These are phyloP conservation scores for Aureobasidium sp. DNA, from an alignment of 2,329 filamentous ascomycete genomes.

Conservation along the genomic window DNA sequence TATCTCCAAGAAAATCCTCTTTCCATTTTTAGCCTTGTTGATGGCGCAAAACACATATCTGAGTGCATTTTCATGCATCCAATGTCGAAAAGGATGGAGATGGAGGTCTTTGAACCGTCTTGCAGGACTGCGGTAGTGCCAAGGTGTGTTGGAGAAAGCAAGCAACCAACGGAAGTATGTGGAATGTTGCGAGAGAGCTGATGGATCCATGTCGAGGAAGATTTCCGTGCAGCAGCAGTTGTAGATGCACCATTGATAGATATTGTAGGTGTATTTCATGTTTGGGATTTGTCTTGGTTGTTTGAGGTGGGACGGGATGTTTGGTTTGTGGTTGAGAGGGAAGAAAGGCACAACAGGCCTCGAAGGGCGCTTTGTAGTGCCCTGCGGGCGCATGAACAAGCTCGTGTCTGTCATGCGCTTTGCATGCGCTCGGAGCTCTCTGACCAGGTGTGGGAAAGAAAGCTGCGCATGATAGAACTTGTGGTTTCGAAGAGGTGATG, in stretches of 20 bases:
- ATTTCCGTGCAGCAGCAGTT: not conserved
- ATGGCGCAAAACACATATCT: not conserved
- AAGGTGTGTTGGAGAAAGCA: too few species aligned
- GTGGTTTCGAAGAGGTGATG: too few species aligned
- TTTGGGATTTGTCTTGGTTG: not conserved
- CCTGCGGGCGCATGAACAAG: not conserved
- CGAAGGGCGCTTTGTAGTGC: not conserved
- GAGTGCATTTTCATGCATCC: not conserved
- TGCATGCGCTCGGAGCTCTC: not conserved
- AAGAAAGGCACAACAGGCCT: not conserved
- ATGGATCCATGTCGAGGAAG: not conserved
- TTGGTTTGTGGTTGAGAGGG: not conserved
- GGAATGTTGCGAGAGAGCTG: not conserved
- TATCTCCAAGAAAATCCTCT: not conserved
- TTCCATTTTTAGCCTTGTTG: not conserved
- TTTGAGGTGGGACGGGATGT: not conserved
- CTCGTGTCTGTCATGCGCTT: not conserved
- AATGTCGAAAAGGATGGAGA: not conserved
- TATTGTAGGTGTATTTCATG: constrained; percentile 1
- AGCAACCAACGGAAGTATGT: not conserved
- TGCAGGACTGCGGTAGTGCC: not conserved
- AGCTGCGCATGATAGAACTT: not conserved
- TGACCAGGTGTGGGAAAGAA: not conserved
- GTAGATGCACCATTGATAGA: not conserved
- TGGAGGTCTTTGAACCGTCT: not conserved